Evolutionary conservation across 2,329 filamentous ascomycete species (phyloP).

Genomic region (Cyphellophora attinorum): DNA sequence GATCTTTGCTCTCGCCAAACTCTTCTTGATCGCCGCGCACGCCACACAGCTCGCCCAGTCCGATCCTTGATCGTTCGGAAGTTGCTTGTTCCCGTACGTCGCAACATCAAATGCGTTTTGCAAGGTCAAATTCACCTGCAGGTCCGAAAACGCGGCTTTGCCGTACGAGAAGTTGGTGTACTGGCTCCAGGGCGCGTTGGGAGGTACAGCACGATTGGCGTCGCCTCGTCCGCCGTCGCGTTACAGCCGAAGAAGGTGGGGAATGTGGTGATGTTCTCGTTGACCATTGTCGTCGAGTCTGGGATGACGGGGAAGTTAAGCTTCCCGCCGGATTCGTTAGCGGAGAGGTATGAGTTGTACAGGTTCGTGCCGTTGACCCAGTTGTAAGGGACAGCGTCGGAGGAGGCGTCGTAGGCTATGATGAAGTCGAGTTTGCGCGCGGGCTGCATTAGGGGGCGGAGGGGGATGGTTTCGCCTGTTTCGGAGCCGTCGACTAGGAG

Average conservation of each 20-base stretch:
- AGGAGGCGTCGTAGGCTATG: slow-evolving; percentile 7
- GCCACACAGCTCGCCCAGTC: slow-evolving; percentile 76
- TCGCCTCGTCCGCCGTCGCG: slow-evolving; percentile 4
- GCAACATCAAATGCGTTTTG: slow-evolving; percentile 78
- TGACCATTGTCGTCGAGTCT: slow-evolving; percentile 10
- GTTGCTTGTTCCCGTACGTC: slow-evolving; percentile 66
- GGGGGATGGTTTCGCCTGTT: slow-evolving; percentile 20
- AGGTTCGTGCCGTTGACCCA: slow-evolving; percentile 10
- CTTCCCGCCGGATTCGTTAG: not conserved
- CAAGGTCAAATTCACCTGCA: slow-evolving; percentile 67
- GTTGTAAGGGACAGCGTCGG: not conserved
- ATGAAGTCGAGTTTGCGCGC: slow-evolving; percentile 7
- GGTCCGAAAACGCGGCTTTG: slow-evolving; percentile 7
- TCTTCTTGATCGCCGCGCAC: slow-evolving; percentile 75
- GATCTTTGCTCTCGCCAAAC: slow-evolving; percentile 61
- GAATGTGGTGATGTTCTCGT: slow-evolving; percentile 9
- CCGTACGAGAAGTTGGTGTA: slow-evolving; percentile 13
- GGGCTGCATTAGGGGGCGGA: slow-evolving; percentile 6
- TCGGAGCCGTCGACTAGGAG: slow-evolving; percentile 25
- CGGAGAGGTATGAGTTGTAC: not conserved
- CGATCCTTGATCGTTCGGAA: slow-evolving; percentile 12
- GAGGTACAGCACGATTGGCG: slow-evolving; percentile 19
- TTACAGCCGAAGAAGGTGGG: slow-evolving; percentile 20
- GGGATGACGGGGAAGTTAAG: slow-evolving; percentile 4
- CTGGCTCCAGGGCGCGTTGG: slow-evolving; percentile 16